Percentiles rank a stretch among this genome's conserved stretches.
These are phyloP conservation scores for Fusarium nematophilum DNA, from an alignment of 2,329 filamentous ascomycete genomes.

Conservation along the genomic window DNA sequence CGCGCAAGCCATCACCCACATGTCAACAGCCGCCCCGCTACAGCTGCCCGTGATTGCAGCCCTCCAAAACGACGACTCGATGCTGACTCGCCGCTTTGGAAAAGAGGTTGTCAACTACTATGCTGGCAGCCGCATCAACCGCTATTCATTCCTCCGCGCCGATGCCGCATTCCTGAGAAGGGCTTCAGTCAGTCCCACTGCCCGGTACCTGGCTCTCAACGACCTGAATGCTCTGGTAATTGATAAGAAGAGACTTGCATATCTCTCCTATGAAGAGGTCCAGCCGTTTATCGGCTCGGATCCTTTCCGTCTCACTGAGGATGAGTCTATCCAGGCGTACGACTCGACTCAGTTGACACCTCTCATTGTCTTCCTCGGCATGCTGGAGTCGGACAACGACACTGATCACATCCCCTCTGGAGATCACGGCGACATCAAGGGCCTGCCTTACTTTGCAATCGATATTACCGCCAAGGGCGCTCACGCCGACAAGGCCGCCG, in stretches of 20 bases:
- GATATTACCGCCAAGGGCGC: slow-evolving; percentile 82
- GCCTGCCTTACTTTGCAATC: slow-evolving; percentile 87
- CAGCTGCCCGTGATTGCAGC: slow-evolving; percentile 58
- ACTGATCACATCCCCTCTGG: slow-evolving; percentile 40
- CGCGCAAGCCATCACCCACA: slow-evolving; percentile 17
- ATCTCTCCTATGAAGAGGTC: slow-evolving; percentile 76
- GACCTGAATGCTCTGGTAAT: slow-evolving; percentile 78
- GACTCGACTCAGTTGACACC: slow-evolving; percentile 77
- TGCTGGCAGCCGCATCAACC: slow-evolving; percentile 80
- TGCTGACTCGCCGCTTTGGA: slow-evolving; percentile 82
- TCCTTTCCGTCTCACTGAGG: slow-evolving; percentile 77
- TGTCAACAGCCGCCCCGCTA: slow-evolving; percentile 46
- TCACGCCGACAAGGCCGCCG: slow-evolving; percentile 70
- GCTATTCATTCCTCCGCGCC: slow-evolving; percentile 79
- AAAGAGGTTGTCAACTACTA: slow-evolving; percentile 88
- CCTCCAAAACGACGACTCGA: slow-evolving; percentile 65
- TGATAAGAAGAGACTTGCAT: slow-evolving; percentile 69
- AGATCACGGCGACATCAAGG: slow-evolving; percentile 76
- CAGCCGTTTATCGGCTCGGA: slow-evolving; percentile 75
- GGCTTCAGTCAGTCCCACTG: slow-evolving; percentile 73
- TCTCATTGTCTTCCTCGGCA: slow-evolving; percentile 84
- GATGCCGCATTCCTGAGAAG: slow-evolving; percentile 76
- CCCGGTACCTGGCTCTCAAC: slow-evolving; percentile 83
- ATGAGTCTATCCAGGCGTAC: slow-evolving; percentile 77
- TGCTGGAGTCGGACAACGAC: slow-evolving; percentile 75